Evolutionary conservation across 306 rosid genomes (phyloP), one percentile per base, ranked within the genome.

Genomic region (Trifolium subterraneum): DNA sequence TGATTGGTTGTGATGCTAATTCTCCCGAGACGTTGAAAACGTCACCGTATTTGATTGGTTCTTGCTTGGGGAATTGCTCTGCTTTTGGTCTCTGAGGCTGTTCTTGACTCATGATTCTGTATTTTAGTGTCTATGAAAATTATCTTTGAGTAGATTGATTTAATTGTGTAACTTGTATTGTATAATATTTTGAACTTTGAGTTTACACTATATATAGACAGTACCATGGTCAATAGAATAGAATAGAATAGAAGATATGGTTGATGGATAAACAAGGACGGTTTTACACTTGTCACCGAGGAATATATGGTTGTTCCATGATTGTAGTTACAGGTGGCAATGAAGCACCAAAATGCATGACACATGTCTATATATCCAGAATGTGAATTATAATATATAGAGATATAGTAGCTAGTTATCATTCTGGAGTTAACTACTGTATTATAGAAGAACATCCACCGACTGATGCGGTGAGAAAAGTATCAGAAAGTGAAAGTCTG

Each of bases 21-120:
- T 86, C 84, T 1, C 89, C 93, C 4, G 86, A 84, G 62, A 93
- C 88, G 51, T 85, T 52, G 70, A 89, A 90, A 16, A 89, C 84
- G 75, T 91, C 90, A 11, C 87, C 91, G 50, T 89, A 89, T 63
- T 81, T 89, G 73, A 88, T 64, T 1, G 92, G 73, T 1, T 88
- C 80, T 15, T 27, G 80, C 70, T 64, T 18, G n/a, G 25, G 14
- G 63, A 7, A 68, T 4, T 51, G 33, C 4, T 59, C 31, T 1
- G 8, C n/a, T 22, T 44, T 15, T 20, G 64, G 71, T 13, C 45
- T 69, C 29, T 60, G 8, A 0, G 33, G 48, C 8, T 78, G 81
- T 63, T 61, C 58, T 42, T 70, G 66, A 12, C 76, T 78, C 81
- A 77, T 77, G 42, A 35, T 70, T 58, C 19, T 29, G 4, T 2